phyloP scores from a whole-genome alignment of 148 eudicot species.

The Hydrangea macrophylla region DNA sequence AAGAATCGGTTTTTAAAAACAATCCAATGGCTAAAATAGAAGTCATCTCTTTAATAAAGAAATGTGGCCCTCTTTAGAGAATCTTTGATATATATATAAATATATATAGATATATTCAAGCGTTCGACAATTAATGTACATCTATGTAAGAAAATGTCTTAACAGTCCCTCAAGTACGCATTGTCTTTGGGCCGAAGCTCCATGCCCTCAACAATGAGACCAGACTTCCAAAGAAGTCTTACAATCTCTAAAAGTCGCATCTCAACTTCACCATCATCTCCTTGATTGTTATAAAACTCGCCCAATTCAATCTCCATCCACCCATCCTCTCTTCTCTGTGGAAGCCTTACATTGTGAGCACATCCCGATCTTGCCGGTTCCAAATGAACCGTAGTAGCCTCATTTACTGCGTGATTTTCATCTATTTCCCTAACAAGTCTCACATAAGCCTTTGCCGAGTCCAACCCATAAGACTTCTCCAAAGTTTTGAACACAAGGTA shows the following conservation, averaged over 20 bases:
- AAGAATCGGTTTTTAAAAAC: too few species aligned
- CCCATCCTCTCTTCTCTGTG: slow-evolving; percentile 28
- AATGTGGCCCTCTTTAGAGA: too few species aligned
- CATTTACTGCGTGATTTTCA: too few species aligned
- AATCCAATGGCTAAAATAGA: too few species aligned
- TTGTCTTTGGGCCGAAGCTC: slow-evolving; percentile 41
- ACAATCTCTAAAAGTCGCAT: slow-evolving; percentile 28
- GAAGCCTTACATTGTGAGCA: slow-evolving; percentile 13
- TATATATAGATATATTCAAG: too few species aligned
- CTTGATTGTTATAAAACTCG: slow-evolving; percentile 27
- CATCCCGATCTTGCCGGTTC: too few species aligned
- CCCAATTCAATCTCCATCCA: slow-evolving; percentile 58
- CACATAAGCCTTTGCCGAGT: slow-evolving; percentile 23
- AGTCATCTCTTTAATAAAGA: too few species aligned
- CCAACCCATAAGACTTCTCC: slow-evolving; percentile 20
- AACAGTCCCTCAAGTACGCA: too few species aligned
- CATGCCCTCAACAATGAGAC: slow-evolving; percentile 48
- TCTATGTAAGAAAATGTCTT: too few species aligned
- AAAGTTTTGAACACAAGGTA: slow-evolving; percentile 33
- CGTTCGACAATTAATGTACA: too few species aligned
- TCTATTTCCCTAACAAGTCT: neutral
- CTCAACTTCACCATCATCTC: slow-evolving; percentile 30
- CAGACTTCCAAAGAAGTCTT: slow-evolving; percentile 19
- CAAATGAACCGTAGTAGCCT: too few species aligned
- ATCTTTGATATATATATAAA: too few species aligned